These are phyloP conservation scores for Coccomyxa subellipsoidea DNA, from an alignment of 163 green algal genomes.

Conservation along the genomic window DNA sequence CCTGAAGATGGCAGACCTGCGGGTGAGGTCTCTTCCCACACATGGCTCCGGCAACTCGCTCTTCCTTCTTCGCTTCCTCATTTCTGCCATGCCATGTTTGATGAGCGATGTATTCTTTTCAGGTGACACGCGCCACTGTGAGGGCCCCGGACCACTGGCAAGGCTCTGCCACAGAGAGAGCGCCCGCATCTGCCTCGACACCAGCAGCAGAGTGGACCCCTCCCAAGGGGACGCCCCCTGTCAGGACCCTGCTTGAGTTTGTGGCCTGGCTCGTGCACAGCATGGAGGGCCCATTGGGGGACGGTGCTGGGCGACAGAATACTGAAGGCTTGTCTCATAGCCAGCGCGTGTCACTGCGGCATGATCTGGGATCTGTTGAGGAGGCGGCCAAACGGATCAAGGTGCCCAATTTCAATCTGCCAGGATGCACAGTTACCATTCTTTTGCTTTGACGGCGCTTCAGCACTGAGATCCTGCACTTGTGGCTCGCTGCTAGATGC, in stretches of 20 bases:
- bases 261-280: slow-evolving; percentile 32
- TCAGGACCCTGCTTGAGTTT: slow-evolving; percentile 45
- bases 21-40: neutral
- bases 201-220: neutral
- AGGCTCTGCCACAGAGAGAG: neutral
- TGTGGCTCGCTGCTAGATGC: too few species aligned
- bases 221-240: neutral
- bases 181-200: neutral
- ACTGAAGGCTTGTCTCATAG: neutral
- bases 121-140: neutral
- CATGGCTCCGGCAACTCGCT: too few species aligned
- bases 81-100: too few species aligned
- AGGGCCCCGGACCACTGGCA: neutral
- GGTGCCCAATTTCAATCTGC: neutral
- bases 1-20: slow-evolving; percentile 3
- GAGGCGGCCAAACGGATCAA: neutral
- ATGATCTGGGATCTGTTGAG: neutral
- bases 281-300: neutral
- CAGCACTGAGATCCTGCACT: too few species aligned
- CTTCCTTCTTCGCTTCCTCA: too few species aligned
- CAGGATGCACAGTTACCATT: too few species aligned
- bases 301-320: neutral
- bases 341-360: neutral
- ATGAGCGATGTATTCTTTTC: too few species aligned
- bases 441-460: too few species aligned